Evolutionary conservation across 306 rosid genomes (phyloP).

Genomic region (Alnus rubra): DNA sequence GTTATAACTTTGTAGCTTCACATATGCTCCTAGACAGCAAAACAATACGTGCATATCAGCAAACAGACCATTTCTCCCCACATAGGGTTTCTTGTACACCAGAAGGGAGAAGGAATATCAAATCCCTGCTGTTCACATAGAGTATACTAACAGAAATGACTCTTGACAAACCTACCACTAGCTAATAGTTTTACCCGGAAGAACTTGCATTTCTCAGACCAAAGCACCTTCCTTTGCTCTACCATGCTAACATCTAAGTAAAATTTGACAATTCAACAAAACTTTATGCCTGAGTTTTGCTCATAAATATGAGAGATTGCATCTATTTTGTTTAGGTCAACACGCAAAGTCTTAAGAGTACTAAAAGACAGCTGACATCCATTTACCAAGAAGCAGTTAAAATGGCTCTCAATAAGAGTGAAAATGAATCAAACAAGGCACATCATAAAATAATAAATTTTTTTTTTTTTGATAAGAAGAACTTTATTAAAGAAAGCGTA

Average conservation of each 20-base stretch:
- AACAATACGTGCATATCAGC: not conserved
- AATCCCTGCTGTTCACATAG: slow-evolving; percentile 1
- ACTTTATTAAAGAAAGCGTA: too few relatives aligned
- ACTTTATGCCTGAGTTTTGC: not conserved
- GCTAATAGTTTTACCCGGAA: not conserved
- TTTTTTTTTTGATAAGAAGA: too few relatives aligned
- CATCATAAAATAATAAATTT: not conserved
- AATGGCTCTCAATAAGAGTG: not conserved
- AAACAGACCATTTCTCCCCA: not conserved
- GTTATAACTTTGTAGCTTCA: not conserved
- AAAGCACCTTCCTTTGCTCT: not conserved
- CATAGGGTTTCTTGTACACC: not conserved
- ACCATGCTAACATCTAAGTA: not conserved
- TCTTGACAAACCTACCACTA: not conserved
- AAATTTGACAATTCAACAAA: not conserved
- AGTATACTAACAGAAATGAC: not conserved
- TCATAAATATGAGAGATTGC: not conserved
- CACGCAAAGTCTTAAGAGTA: not conserved
- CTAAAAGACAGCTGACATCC: not conserved
- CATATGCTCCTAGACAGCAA: not conserved
- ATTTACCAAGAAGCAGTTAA: not conserved
- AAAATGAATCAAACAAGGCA: not conserved
- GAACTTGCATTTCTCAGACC: not conserved
- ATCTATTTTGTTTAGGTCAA: not conserved
- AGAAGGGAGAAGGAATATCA: not conserved